Base-by-base conservation (phyloP, 441 rosid species). In the Croton setiger region DNA sequence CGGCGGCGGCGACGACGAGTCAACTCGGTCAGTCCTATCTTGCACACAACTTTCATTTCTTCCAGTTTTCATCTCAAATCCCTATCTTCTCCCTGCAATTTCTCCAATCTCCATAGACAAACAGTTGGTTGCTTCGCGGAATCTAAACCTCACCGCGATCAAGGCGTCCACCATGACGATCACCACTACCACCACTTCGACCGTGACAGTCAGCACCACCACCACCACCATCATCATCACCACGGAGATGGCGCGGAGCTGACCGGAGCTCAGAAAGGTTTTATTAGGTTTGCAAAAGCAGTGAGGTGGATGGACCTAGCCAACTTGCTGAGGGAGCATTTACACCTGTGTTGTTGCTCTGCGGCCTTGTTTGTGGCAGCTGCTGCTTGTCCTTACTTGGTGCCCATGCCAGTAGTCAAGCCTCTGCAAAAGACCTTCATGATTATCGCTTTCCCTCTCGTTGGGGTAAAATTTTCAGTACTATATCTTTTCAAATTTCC, bases 331-430 rank as follows among this genome's bases (percentile, higher is more conserved):
- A 84, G 98, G 60, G 98, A 93, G 85, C 75, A 93, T 67, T 81
- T 93, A 72, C 92, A 82, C 58, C 84, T 82, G 60, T 90, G 97
- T 71, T 87, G 96, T 74, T 86, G 86, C 72, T 82, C 98, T 49
- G 75, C 91, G 12, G 91, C 76, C 12, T 31, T 93, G 78, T 88
- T 93, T 76, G 27, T 90, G 2, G 87, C 84, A 3, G 90, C 94
- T 18, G 91, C 90, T 27, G 88, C 75, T 55, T 85, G 91, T 67
- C 97, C 98, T 66, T 85, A 69, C 72, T 55, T 90, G 21, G 60
- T 85, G n/a, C 97, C 97, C 6, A 86, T 85, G 74, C 78, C 84
- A 6, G 73, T 75, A 21, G 82, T 81, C 69, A 89, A 80, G 75
- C 84, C 89, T 64, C 69, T 89, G 23, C 96, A 87, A 67, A 84